A percentile compares a stretch with the other conserved stretches of the same genome.
phyloP scores from a whole-genome alignment of 1,284 basidiomycete species.

The Ustilago esculenta region DNA sequence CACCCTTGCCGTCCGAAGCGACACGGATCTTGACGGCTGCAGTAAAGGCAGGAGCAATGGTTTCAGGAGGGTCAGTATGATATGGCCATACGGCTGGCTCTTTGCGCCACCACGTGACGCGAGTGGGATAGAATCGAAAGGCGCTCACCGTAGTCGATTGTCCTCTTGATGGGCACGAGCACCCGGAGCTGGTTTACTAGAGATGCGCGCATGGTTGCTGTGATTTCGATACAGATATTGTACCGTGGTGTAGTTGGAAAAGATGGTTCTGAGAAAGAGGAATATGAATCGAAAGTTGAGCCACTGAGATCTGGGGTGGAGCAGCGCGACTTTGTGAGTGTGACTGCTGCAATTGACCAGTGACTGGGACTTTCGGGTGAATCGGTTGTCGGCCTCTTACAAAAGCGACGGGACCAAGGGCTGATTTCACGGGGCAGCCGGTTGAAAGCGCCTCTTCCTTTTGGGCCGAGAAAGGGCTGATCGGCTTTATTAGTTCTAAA shows the following conservation, averaged over 20 bases:
- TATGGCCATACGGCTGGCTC: no score
- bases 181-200: slow-evolving; percentile 64
- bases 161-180: slow-evolving; percentile 66
- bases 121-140: no score
- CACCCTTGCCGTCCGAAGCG: slow-evolving; percentile 65
- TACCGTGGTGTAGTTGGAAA: neutral
- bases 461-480: slow-evolving; percentile 21
- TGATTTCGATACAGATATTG: slow-evolving; percentile 1
- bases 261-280: neutral
- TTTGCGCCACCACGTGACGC: no score
- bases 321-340: slow-evolving; percentile 4
- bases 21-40: slow-evolving; percentile 67
- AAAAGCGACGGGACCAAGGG: slow-evolving; percentile 17
- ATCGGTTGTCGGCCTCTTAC: slow-evolving; percentile 44
- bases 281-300: neutral
- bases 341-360: neutral
- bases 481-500: neutral
- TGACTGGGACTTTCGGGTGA: slow-evolving; percentile 25
- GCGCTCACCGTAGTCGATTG: slow-evolving; percentile 64
- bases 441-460: slow-evolving; percentile 8
- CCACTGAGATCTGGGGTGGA: slow-evolving; percentile 6
- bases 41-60: no score
- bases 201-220: slow-evolving; percentile 56
- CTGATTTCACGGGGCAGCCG: slow-evolving; percentile 19
- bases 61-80: no score